Evolutionary conservation across 768 basidiomycete genomes (phyloP), one percentile per base, ranked within the genome.

Genomic region (Tylopilus sp.): DNA sequence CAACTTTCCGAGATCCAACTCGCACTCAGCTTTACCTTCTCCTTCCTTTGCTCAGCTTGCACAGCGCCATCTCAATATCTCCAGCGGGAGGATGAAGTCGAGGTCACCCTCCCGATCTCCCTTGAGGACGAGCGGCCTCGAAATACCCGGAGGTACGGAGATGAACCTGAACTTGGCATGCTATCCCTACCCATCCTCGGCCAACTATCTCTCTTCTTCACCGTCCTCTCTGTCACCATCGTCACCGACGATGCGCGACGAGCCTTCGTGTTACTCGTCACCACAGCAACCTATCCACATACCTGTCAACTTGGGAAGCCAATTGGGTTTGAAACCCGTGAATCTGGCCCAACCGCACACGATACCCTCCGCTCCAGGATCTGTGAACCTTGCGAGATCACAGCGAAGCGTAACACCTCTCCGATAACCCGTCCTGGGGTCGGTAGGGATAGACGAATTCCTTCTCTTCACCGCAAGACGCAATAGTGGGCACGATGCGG

Each of bases 151-250:
- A 26, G 37, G 52, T 13, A 33, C 60, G 53, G 53, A 53, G 40
- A 54, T 50, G 60, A 51, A 48, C 41, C 13, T 50, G 43, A 54
- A 51, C 37, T 13, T 57, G 40, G 50, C 42, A 0, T 52, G 52
- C 36, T 59, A 48, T 49, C 26, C 54, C 19, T 57, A 55, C 48
- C 50, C 68, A 3, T 56, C 64, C 13, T 70, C 76, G 13, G 73
- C 73, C 16, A 79, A 77, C 30, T 80, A 74, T 49, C 83, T 82
- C 5, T 83, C 86, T 17, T 74, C 80, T 7, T 77, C 80, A 28
- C 83, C 85, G 11, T 85, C 82, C 2, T 80, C 81, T 14, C 61
- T 77, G 13, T 82, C 82, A 9, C 72, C 77, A 37, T 81, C 79
- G 34, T 74, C 76, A 1, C 71, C 72, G 9, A 56, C 54, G 29